Evolutionary conservation across 2,329 filamentous ascomycete species (phyloP).

Genomic region (Ascochyta clinopodiicola): DNA sequence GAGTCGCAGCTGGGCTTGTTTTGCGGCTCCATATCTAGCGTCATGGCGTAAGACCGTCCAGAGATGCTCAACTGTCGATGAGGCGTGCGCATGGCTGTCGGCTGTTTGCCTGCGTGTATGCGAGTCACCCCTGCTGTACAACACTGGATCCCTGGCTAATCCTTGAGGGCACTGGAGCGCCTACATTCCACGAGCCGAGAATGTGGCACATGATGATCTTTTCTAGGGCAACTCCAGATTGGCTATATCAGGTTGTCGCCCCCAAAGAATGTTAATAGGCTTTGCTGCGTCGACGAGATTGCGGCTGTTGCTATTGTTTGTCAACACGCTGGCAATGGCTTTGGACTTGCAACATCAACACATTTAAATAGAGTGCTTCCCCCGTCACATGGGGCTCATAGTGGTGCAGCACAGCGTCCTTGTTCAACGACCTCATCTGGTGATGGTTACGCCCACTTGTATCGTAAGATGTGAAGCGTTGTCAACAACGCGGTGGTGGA

Average conservation of each 20-base stretch:
- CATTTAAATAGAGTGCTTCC: neutral
- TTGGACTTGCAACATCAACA: neutral
- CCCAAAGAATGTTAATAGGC: constrained; percentile 5
- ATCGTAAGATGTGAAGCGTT: neutral
- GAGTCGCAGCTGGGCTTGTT: neutral
- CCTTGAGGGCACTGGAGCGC: constrained; percentile 7
- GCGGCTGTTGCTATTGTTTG: constrained; percentile 1
- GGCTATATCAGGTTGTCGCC: constrained; percentile 12
- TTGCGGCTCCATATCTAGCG: neutral
- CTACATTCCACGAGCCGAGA: constrained; percentile 10
- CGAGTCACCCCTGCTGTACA: constrained; percentile 15
- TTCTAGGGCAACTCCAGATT: neutral
- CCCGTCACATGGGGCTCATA: neutral
- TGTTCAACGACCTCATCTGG: neutral
- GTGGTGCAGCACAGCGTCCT: neutral
- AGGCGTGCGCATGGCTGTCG: constrained; percentile 8
- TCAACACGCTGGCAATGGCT: neutral
- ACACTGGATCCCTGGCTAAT: constrained; percentile 19
- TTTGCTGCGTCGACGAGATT: constrained; percentile 2
- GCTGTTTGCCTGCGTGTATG: constrained; percentile 9
- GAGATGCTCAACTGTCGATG: constrained; percentile 5
- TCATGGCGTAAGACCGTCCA: constrained; percentile 2
- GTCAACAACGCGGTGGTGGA: too few relatives aligned
- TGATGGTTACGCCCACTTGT: neutral
- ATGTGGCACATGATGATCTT: constrained; percentile 8